Evolutionary conservation across 148 eudicot species (phyloP).

Genomic region (Silene latifolia): DNA sequence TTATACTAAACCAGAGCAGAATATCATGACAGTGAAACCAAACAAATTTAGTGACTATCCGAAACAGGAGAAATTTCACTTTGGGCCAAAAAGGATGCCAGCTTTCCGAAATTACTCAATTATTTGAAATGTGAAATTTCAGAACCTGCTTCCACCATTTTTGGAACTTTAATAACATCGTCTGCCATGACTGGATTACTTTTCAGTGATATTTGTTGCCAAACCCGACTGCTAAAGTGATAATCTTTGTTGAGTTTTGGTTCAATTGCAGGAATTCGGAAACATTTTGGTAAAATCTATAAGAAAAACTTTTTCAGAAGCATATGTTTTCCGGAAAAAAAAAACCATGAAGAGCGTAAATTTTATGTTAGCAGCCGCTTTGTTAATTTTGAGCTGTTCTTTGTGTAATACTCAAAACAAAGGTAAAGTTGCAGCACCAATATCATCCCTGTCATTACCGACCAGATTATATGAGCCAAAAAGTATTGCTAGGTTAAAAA

Average conservation of each 20-base stretch:
- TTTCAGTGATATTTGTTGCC: neutral
- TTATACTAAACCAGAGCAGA: no score
- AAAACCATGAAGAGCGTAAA: constrained; percentile 31
- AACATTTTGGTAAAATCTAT: neutral
- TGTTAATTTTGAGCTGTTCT: constrained; percentile 33
- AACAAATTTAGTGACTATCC: no score
- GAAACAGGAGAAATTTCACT: no score
- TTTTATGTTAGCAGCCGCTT: constrained; percentile 27
- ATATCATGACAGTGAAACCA: no score
- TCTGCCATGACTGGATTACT: neutral
- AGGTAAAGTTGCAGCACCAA: constrained; percentile 24
- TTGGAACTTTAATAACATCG: no score
- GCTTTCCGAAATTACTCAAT: no score
- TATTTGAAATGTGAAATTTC: no score
- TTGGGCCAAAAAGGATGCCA: no score
- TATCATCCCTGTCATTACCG: no score
- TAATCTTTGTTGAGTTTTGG: constrained; percentile 17
- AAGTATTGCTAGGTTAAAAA: no score
- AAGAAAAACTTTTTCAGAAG: neutral
- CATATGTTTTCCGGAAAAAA: neutral
- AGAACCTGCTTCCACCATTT: no score
- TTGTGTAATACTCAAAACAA: constrained; percentile 38
- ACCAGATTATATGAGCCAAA: no score
- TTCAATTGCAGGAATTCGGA: constrained; percentile 28
- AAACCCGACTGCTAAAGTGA: neutral